Percentiles rank a stretch among this genome's conserved stretches.
These are phyloP conservation scores for Gyromitra esculenta DNA, from an alignment of 2,329 filamentous ascomycete species.

Conservation along the genomic window DNA sequence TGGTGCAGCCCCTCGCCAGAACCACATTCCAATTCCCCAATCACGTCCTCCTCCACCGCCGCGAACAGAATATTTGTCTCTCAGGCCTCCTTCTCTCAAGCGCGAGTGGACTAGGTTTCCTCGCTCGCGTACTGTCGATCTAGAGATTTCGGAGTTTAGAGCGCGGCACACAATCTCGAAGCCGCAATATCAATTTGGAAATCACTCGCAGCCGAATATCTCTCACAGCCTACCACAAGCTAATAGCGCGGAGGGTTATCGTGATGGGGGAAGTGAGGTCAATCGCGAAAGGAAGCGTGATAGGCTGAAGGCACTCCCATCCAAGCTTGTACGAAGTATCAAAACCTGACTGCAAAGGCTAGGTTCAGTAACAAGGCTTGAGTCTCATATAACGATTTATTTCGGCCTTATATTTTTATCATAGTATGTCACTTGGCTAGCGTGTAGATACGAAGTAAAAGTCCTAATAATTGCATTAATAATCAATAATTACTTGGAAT, in stretches of 20 bases:
- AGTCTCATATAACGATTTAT: not conserved
- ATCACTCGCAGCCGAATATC: not conserved
- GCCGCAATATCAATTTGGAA: not conserved
- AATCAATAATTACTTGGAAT: not conserved
- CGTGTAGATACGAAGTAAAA: not conserved
- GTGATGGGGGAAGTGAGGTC: not conserved
- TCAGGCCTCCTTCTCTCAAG: not conserved
- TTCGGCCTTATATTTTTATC: not conserved
- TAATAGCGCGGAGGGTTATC: not conserved
- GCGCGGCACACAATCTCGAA: not conserved
- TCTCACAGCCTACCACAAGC: not conserved
- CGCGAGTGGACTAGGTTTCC: slow-evolving; percentile 21
- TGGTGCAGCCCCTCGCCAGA: not conserved
- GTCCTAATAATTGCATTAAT: not conserved
- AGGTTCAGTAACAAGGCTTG: not conserved
- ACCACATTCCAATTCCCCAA: not conserved
- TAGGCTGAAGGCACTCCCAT: not conserved
- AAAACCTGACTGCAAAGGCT: not conserved
- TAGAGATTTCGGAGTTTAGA: not conserved
- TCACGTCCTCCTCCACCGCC: not conserved
- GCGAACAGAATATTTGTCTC: not conserved
- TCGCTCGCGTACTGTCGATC: slow-evolving; percentile 8
- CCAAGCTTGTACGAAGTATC: slow-evolving; percentile 2
- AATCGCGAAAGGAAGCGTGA: not conserved
- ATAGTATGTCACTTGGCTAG: not conserved